Conservation (phyloP, 805 yeast genomes). For the Spathaspora gorwiae region DNA sequence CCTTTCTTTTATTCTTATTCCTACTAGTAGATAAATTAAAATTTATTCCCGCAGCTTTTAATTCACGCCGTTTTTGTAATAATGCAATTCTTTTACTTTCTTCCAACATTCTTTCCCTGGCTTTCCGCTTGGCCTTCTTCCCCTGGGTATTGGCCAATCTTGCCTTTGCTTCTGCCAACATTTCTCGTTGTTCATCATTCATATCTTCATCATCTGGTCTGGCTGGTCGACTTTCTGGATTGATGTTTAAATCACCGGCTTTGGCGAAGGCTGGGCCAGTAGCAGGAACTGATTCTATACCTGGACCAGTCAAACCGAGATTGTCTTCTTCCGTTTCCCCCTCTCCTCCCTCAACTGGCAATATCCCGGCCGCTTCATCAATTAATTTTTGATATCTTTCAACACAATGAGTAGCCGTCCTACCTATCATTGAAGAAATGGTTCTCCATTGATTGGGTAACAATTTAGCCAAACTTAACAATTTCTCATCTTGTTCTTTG, state of each 20-base stretch:
- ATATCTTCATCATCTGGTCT: slow-evolving; percentile 73
- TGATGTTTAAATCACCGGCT: slow-evolving; percentile 58
- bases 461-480: slow-evolving; percentile 60
- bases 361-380: slow-evolving; percentile 43
- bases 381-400: slow-evolving; percentile 76
- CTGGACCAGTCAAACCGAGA: slow-evolving; percentile 46
- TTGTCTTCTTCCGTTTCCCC: slow-evolving; percentile 11
- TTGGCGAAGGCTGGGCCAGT: slow-evolving; percentile 19
- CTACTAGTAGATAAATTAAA: slow-evolving; percentile 42
- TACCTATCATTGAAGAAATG: slow-evolving; percentile 71
- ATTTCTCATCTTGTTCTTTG: slow-evolving; percentile 67
- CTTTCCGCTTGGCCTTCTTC: slow-evolving; percentile 87
- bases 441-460: slow-evolving; percentile 95
- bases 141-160: slow-evolving; percentile 91
- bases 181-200: slow-evolving; percentile 86
- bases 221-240: slow-evolving; percentile 77
- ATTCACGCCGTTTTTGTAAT: slow-evolving; percentile 73
- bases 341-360: slow-evolving; percentile 14
- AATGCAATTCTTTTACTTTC: slow-evolving; percentile 74
- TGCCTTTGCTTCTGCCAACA: slow-evolving; percentile 93
- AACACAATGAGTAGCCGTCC: slow-evolving; percentile 78
- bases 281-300: slow-evolving; percentile 47
- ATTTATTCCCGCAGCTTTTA: slow-evolving; percentile 74
- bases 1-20: slow-evolving; percentile 51
- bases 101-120: slow-evolving; percentile 75